Conservation (phyloP, 1,284 basidiomycete genomes). For the Fomitopsis betulina region DNA sequence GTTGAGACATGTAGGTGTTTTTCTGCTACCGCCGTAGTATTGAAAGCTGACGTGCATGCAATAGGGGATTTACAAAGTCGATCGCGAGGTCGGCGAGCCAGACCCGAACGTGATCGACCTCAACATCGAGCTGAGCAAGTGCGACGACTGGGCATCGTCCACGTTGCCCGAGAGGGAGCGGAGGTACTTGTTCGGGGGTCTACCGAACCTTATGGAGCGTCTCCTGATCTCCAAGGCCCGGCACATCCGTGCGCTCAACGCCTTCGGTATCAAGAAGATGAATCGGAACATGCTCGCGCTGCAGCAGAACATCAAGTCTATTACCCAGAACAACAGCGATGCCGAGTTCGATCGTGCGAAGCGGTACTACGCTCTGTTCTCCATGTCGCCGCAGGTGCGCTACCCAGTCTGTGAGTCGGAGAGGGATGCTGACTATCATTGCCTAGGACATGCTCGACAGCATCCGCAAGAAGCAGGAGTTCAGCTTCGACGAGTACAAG, state of each 20-base stretch:
- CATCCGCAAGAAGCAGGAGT: slow-evolving; percentile 59
- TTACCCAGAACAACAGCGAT: slow-evolving; percentile 56
- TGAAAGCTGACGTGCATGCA: not conserved
- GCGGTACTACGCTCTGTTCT: slow-evolving; percentile 80
- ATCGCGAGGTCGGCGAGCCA: slow-evolving; percentile 83
- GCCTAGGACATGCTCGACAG: slow-evolving; percentile 71
- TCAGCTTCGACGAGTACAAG: slow-evolving; percentile 89
- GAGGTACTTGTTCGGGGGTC: slow-evolving; percentile 83
- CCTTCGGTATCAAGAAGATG: slow-evolving; percentile 85
- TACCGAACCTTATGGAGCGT: slow-evolving; percentile 86
- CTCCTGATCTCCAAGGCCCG: slow-evolving; percentile 76
- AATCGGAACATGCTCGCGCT: slow-evolving; percentile 87
- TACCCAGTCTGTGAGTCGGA: not conserved
- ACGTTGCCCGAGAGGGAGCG: slow-evolving; percentile 63
- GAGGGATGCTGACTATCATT: slow-evolving; percentile 2
- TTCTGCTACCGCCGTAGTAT: slow-evolving; percentile 2
- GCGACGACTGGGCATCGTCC: slow-evolving; percentile 66
- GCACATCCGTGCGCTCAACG: slow-evolving; percentile 68
- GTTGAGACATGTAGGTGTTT: slow-evolving; percentile 57
- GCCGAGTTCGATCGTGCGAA: slow-evolving; percentile 75
- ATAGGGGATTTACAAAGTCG: slow-evolving; percentile 80
- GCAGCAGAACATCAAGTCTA: slow-evolving; percentile 88
- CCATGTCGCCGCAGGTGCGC: slow-evolving; percentile 66
- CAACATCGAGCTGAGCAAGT: slow-evolving; percentile 76
- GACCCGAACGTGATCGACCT: slow-evolving; percentile 89